Base-by-base conservation (phyloP, 2,329 filamentous ascomycete genomes). In the Penicillium sp. region DNA sequence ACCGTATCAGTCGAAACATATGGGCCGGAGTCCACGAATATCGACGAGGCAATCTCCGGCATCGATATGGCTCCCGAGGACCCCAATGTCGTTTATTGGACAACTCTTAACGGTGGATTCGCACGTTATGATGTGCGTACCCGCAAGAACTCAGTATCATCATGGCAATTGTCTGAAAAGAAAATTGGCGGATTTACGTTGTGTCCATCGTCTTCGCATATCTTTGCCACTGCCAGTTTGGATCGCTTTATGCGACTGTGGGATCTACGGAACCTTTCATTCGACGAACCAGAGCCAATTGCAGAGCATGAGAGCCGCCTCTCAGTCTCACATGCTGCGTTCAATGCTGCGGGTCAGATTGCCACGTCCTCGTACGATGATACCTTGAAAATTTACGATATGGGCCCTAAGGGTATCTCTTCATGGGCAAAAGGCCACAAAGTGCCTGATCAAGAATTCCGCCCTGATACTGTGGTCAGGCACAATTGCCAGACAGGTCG, bases 401-500 rank as follows among this genome's bases (percentile, higher is more conserved):
- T 96, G 64, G 81, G 77, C 5, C 71, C 77, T 9, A 79, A 83
- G 0, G 81, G 83, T 9, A 81, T 87, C 0, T 74, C 78, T 0
- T 77, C 79, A 1, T 93, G 86, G 86, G 81, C 78, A 62, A 72
- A 78, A 1, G 86, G 83, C 0, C 80, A 84, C 51, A 80, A 82
- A 2, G 72, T 96, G 11, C 72, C 76, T 0, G 82, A 86, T 11
- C 72, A 76, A 0, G 82, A 86, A 8, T 90, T 96, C 82, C 78
- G 85, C 60, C 93, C 93, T 0, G 78, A 82, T 0, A 82, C 87
- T 0, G 79, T 85, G 1, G 84, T 98, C 1, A 81, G 81, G 11
- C 95, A 99, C 69, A 99, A 99, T 70, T 97, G 96, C 69, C 95
- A 99, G 77, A 98, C 93, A 0, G 95, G 93, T 0, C 83, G 93